These are phyloP conservation scores for Gentiana straminea DNA, from an alignment of 257 asterid genomes.

Conservation along the genomic window DNA sequence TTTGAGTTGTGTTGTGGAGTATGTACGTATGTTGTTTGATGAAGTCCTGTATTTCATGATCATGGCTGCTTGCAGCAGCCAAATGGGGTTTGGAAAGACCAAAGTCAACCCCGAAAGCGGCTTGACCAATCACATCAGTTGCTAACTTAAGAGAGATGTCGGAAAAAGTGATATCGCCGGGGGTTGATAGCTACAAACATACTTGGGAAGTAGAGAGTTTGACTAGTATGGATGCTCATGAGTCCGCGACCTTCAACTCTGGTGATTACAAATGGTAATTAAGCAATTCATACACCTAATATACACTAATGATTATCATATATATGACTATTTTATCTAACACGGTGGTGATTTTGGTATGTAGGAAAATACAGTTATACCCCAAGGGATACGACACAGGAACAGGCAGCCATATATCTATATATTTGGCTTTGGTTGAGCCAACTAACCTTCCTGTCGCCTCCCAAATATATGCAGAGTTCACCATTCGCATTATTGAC, in stretches of 20 bases:
- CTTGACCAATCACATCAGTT: constrained; percentile 81
- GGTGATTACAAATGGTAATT: too few species aligned
- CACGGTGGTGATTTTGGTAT: too few species aligned
- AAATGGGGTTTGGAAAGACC: constrained; percentile 60
- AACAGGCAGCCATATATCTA: too few species aligned
- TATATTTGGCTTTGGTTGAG: too few species aligned
- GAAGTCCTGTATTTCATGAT: constrained; percentile 51
- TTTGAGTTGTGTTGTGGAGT: constrained; percentile 85
- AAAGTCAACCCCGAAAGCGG: constrained; percentile 90
- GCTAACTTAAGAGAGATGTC: constrained; percentile 80
- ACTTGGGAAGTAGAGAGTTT: constrained; percentile 31
- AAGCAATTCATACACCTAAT: background rate
- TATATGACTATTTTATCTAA: too few species aligned
- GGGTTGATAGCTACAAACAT: constrained; percentile 27
- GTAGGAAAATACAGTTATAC: too few species aligned
- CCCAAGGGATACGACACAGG: too few species aligned
- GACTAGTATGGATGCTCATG: constrained; percentile 24
- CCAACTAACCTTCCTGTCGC: too few species aligned
- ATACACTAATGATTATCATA: too few species aligned
- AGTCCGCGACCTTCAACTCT: constrained; percentile 15
- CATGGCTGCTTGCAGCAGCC: constrained; percentile 6
- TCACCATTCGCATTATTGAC: too few species aligned
- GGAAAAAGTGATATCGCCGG: constrained; percentile 50
- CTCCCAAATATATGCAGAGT: too few species aligned
- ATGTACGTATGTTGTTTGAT: constrained; percentile 59